Base-by-base conservation (phyloP, 352 stramenopile genomes). In the Globisporangium recalcitrans region DNA sequence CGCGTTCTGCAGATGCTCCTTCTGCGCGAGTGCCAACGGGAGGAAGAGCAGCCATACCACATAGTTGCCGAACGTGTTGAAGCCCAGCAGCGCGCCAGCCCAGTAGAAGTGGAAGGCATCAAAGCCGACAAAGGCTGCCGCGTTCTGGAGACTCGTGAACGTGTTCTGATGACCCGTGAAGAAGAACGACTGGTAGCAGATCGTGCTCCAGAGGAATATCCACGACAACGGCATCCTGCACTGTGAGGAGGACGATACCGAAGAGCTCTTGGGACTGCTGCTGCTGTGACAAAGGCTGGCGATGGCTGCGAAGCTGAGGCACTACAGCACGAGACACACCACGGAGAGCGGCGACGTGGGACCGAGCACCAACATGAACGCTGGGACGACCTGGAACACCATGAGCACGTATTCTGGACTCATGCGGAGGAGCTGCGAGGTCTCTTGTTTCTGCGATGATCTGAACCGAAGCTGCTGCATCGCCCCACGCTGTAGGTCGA, bases 61-160 rank as follows among this genome's bases (percentile, higher is more conserved):
- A 60, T 85, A 91, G 62, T 70, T 84, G 10, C 89, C 88, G 52
- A 96, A 96, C 16, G 89, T 97, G 63, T 97, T 97, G 59, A 95
- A 67, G 1, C 77, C 89, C 47, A 97, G 73, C 34, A 97, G 73
- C 10, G 71, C 49, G 19, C 87, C 88, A 1, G 85, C 84, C 13
- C 63, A 68, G 65, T 88, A 87, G 59, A 93, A 94, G 26, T 88
- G 69, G 56, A 96, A 97, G 24, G 77, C 69, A 70, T 96, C 85
- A 46, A 96, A 91, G 14, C 89, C 90, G 16, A 97, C 81, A 67
- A 97, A 97, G 3, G 75, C 85, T 11, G 85, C 77, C 1, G 86
- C 88, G 68, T 97, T 96, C 70, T 97, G 90, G 13, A 97, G 78
- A 72, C 85, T 91, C 31, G 86, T 91, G 72, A 97, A 97, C 49